Conservation (phyloP, 2,329 filamentous ascomycete species). For the Colletotrichum truncatum region DNA sequence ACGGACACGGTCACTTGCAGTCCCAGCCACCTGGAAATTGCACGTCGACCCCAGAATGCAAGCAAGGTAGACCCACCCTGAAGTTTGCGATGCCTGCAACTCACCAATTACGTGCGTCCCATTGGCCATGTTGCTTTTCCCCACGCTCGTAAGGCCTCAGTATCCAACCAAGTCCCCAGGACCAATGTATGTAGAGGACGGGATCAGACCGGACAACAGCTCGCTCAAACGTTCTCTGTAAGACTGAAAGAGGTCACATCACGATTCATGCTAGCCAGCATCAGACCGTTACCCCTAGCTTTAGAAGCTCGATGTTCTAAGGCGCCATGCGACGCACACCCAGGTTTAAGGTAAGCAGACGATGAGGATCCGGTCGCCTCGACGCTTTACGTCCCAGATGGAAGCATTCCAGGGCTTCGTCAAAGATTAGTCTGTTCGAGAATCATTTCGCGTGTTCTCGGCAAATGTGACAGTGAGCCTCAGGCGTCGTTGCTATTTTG, state of each 20-base stretch:
- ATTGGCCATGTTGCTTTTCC: neutral
- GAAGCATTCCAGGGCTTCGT: neutral
- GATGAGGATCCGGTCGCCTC: neutral
- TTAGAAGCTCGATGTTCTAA: no score
- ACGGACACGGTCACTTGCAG: neutral
- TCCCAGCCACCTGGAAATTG: conserved; percentile 27
- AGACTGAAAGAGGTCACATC: neutral
- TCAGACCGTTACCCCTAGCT: no score
- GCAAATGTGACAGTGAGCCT: neutral
- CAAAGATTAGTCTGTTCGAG: neutral
- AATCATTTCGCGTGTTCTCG: conserved; percentile 12
- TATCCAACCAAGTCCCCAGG: neutral
- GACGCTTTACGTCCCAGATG: neutral
- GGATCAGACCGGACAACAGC: neutral
- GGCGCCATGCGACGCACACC: neutral
- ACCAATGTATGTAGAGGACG: neutral
- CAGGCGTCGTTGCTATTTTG: conserved; percentile 14
- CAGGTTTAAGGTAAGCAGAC: no score
- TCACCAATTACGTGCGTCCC: neutral
- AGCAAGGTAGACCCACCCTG: neutral
- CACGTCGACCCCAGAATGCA: conserved; percentile 5
- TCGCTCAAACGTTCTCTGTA: neutral
- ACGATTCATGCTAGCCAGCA: no score
- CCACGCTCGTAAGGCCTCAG: neutral
- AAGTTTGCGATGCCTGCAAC: neutral